Conservation (phyloP, 1,284 basidiomycete species). For the Erythrobasidium hasegawianum region DNA sequence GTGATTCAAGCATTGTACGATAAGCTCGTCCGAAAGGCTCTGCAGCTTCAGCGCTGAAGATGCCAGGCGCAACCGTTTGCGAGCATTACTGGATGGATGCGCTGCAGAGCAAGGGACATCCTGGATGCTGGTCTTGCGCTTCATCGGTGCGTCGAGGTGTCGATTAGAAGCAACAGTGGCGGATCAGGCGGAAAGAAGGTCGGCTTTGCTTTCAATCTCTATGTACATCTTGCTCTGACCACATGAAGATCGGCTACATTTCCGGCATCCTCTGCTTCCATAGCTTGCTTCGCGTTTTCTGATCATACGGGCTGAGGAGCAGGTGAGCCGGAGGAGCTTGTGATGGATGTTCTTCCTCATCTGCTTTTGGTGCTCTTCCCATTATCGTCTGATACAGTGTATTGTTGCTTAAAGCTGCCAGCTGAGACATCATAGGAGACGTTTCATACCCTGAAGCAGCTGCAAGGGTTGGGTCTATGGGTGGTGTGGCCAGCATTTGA, state of each 20-base stretch:
- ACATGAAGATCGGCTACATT: not conserved
- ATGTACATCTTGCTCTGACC: not conserved
- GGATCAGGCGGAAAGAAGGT: not conserved
- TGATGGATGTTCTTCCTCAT: not conserved
- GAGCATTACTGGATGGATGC: not conserved
- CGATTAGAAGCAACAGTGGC: not conserved
- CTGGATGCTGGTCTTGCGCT: not conserved
- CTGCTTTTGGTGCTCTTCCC: not conserved
- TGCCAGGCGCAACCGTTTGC: not conserved
- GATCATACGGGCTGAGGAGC: not conserved
- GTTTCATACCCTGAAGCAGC: not conserved
- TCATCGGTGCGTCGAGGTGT: not conserved
- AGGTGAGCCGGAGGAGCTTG: not conserved
- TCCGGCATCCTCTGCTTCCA: conserved; percentile 4
- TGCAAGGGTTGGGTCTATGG: not conserved
- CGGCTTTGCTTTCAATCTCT: not conserved
- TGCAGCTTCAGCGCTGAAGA: not conserved
- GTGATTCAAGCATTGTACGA: not conserved
- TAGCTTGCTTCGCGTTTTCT: not conserved
- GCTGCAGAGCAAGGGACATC: not conserved
- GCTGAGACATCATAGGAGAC: conserved; percentile 1
- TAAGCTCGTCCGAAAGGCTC: not conserved
- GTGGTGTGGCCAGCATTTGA: not conserved
- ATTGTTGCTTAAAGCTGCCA: not conserved
- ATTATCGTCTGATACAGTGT: conserved; percentile 1